Evolutionary conservation across 2,329 filamentous ascomycete species (phyloP), one percentile per base, ranked within the genome.

Genomic region (Ophiostoma sp.): DNA sequence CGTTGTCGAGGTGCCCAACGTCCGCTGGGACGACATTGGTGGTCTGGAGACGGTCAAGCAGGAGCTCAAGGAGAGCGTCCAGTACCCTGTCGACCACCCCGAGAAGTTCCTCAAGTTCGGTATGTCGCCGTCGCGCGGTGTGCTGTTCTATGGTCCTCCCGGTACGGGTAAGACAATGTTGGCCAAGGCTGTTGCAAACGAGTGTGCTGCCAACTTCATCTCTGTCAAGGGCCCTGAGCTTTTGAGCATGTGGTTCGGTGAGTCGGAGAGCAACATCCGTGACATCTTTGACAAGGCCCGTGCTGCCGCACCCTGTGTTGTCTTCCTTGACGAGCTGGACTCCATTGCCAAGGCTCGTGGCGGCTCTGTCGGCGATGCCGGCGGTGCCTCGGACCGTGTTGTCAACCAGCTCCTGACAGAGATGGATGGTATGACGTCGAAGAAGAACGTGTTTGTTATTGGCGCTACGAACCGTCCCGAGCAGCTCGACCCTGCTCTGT

Each of bases 91-190:
- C 81, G 95, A 99, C 80, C 95, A 99, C 79, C 96, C 95, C 76
- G 96, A 99, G 83, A 98, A 96, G 85, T 99, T 98, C 89, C 93
- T 97, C 89, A 99, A 99, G 86, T 99, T 99, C 75, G 96, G 95
- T 81, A 90, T 99, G 77, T 97, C 94, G 72, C 95, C 95, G 73
- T 98, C 95, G 74, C 93, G 94, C 77, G 95, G 95, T 92, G 95
- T 99, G 73, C 86, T 99, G 74, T 99, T 99, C 86, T 99, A 97
- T 79, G 96, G 95, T 75, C 95, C 96, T 74, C 95, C 95, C 76
- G 95, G 95, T 94, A 99, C 96, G 79, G 95, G 95, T 97, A 99
- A 99, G 87, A 99, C 95, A 73, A 89, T 99, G 85, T 91, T 99
- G 84, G 95, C 95, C 79, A 99, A 99, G 88, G 95, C 95, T 76